phyloP scores from a whole-genome alignment of 2,329 filamentous ascomycete species.

The Phialophora expanda region DNA sequence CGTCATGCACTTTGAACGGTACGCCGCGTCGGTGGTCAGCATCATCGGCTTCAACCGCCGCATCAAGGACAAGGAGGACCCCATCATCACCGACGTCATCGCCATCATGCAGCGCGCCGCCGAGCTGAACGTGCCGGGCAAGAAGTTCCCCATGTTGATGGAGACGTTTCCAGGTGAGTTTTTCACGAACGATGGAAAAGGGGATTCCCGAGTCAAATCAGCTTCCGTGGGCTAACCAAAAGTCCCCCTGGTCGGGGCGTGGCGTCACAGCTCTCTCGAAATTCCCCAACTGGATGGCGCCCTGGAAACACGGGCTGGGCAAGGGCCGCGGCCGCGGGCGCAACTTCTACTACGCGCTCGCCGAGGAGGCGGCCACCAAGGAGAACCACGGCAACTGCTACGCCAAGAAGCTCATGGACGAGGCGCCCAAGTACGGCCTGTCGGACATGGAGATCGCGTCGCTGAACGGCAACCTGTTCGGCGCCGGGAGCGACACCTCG shows the following conservation, averaged over 20 bases:
- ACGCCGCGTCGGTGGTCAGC: conserved; percentile 50
- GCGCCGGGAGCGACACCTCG: conserved; percentile 42
- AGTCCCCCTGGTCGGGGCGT: too few species aligned
- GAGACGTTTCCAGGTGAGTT: conserved; percentile 58
- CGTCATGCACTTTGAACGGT: conserved; percentile 49
- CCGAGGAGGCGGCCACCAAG: conserved; percentile 56
- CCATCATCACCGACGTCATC: conserved; percentile 66
- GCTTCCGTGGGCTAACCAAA: too few species aligned
- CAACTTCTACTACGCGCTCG: conserved; percentile 60
- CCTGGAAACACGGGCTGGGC: conserved; percentile 57
- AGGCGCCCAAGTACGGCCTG: conserved; percentile 55
- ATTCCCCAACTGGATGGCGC: conserved; percentile 57
- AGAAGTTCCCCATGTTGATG: conserved; percentile 63
- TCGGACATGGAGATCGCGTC: conserved; percentile 53
- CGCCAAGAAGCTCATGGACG: conserved; percentile 56
- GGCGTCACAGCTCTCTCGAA: conserved; percentile 51
- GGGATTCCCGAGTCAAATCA: too few species aligned
- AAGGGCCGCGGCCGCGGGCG: conserved; percentile 53
- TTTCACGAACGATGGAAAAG: too few species aligned
- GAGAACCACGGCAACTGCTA: conserved; percentile 50
- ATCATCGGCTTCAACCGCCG: conserved; percentile 49
- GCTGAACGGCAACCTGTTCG: conserved; percentile 53
- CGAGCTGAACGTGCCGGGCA: conserved; percentile 61
- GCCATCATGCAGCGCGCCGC: conserved; percentile 64
- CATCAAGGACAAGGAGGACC: conserved; percentile 55